Evolutionary conservation across 1,139 yeast species (phyloP), one percentile per base, ranked within the genome.

Genomic region (Candida sojae): DNA sequence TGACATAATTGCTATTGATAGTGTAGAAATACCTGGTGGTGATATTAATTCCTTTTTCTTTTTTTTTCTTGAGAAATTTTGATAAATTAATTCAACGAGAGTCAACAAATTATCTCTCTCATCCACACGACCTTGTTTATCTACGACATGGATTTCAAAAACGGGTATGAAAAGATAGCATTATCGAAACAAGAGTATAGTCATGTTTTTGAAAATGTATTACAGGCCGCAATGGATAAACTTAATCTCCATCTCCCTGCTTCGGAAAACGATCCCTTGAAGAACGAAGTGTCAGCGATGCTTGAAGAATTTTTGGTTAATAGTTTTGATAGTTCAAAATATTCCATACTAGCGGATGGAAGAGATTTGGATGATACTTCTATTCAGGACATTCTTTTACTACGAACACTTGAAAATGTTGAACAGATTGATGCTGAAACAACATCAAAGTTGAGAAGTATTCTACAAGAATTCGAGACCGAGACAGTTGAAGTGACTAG

Each of bases 361-460:
- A 48, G 63, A 11, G 73, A 70, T 39, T 38, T 46, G 13, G 26
- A 30, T 10, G 30, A 35, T 8, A 25, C 17, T 10, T 31, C 49
- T 10, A 56, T 65, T 8, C 47, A 51, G 9, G 71, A 69, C 6
- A 43, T 72, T 11, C 53, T 75, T n/a, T 58, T 70, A 23, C 53
- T 71, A 39, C 60, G 64, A 40, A 68, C 75, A 1, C 60, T 58
- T 43, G 77, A 73, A 48, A 75, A 70, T 52, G 74, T 80, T 12
- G 90, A 83, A 58, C 87, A 88, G 0, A 84, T 84, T 62, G 88
- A 86, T 59, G 66, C 78, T 39, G 80, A 75, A 9, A 61, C 84
- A 49, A 83, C 84, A 58, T 79, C 78, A 48, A 62, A 71, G 47
- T 74, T 86, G 32, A 67, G 89, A 43, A 71, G 73, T 43, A 59